Conservation (phyloP, 495 filamentous ascomycete species). For the Sabuloglossum arenarium region DNA sequence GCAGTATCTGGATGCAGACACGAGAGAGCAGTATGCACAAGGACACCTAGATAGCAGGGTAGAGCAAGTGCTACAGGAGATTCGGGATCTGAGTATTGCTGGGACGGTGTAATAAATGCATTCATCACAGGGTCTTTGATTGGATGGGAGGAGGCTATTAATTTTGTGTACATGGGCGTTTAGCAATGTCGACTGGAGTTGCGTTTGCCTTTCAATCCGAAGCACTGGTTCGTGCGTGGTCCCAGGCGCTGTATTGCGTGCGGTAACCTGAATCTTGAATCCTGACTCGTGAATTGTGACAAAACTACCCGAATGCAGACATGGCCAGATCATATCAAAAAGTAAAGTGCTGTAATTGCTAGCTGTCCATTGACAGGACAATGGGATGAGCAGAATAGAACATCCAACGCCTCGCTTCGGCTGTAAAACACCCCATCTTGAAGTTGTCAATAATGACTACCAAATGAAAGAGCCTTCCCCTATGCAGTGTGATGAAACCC, state of each 20-base stretch:
- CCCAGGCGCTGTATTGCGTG: background rate
- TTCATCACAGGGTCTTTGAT: background rate
- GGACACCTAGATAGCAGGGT: slow-evolving; percentile 82
- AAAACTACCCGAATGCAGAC: no score
- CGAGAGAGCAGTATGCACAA: slow-evolving; percentile 84
- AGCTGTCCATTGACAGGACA: no score
- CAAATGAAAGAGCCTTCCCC: background rate
- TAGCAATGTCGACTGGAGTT: background rate
- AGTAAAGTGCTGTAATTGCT: no score
- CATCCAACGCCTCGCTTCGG: background rate
- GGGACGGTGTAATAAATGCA: slow-evolving; percentile 34
- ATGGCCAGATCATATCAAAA: no score
- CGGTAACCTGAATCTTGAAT: background rate
- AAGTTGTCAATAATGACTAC: background rate
- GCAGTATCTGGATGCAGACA: slow-evolving; percentile 94
- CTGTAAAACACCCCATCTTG: background rate
- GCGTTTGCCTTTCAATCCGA: background rate
- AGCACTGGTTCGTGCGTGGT: background rate
- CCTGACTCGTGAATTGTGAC: no score
- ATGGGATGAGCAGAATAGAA: background rate
- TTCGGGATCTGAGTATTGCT: slow-evolving; percentile 87
- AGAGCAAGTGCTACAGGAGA: slow-evolving; percentile 92
- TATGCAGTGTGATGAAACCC: background rate
- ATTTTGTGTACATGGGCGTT: background rate
- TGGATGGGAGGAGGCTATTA: background rate